Evolutionary conservation across 768 basidiomycete genomes (phyloP), one percentile per base, ranked within the genome.

Genomic region (Mycena filopes): DNA sequence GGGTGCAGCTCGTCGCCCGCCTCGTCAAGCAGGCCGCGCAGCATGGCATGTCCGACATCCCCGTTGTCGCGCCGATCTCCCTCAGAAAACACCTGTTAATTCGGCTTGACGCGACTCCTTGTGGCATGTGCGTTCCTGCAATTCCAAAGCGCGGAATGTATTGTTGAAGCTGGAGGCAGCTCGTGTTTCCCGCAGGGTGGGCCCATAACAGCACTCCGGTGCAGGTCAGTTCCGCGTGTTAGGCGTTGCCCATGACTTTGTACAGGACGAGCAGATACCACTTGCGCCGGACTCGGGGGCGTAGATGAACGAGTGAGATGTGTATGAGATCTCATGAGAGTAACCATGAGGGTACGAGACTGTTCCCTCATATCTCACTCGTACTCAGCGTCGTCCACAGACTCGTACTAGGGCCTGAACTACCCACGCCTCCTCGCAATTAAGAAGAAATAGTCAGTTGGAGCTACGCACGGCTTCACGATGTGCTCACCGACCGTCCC

Each of bases 241-340:
- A 16, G 41, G 45, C 4, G 18, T 18, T 4, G 20, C 56, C 2
- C 61, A 69, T n/a, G 55, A 66, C 15, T 50, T 54, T 20, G 66
- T 64, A 18, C 63, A 33, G n/a, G 15, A 50, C 9, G 36, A 65
- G 4, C 36, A 69, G 49, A 40, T 25, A 16, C 36, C 55, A 21
- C 64, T 71, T n/a, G 65, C 68, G 4, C 70, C 70, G 0, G 40
- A 67, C 15, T 71, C 70, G 6, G 66, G 66, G 20, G 43, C 66
- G 31, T 68, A 68, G n/a, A 41, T 59, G 76, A 79, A 78, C 55
- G 78, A 79, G 53, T 77, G 73, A 12, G 73, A 76, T 49, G 74
- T 78, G 2, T 79, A 78, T 50, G 76, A n/a, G n/a, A n/a, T n/a
- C n/a, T n/a, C n/a, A n/a, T n/a, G n/a, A 79, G 67, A 67, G 71